phyloP scores from a whole-genome alignment of 2,329 filamentous ascomycete genomes.

The Basipetospora sp. region DNA sequence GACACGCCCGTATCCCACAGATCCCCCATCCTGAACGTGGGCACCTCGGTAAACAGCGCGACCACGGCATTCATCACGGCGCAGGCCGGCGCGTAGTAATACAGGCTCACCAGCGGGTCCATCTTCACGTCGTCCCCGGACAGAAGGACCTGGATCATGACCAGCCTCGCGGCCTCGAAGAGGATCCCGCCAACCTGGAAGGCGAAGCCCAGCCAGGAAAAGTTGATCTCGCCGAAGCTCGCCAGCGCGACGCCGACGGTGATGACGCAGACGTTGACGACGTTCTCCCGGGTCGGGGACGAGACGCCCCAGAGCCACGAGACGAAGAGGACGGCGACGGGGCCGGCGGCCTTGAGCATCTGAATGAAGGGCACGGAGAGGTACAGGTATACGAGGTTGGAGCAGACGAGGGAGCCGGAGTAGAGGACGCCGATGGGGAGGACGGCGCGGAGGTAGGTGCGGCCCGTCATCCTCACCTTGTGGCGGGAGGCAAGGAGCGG shows the following conservation, averaged over 20 bases:
- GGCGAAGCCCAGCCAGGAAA: conserved; percentile 49
- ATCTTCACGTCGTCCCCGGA: conserved; percentile 66
- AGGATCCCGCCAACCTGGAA: conserved; percentile 62
- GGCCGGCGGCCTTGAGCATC: conserved; percentile 56
- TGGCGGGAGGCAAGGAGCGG: conserved; percentile 47
- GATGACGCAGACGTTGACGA: conserved; percentile 37
- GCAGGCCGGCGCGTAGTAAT: conserved; percentile 80
- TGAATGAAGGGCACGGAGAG: conserved; percentile 55
- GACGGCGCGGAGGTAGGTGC: conserved; percentile 47
- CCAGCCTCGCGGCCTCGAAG: conserved; percentile 67
- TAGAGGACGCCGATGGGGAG: conserved; percentile 53
- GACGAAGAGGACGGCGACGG: conserved; percentile 50
- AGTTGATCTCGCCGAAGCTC: conserved; percentile 50
- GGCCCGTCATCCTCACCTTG: conserved; percentile 44
- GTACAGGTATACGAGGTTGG: conserved; percentile 54
- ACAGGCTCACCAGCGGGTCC: conserved; percentile 75
- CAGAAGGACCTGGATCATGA: conserved; percentile 75
- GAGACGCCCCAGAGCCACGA: conserved; percentile 46
- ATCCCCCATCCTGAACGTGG: conserved; percentile 49
- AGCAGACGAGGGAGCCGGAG: conserved; percentile 50
- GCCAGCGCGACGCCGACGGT: conserved; percentile 37
- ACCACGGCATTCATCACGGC: conserved; percentile 65
- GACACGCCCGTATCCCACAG: conserved; percentile 49
- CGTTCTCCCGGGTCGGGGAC: conserved; percentile 27
- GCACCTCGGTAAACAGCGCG: conserved; percentile 54